Base-by-base conservation (phyloP, 2,329 filamentous ascomycete genomes). In the Tolypocladium guangdongense region DNA sequence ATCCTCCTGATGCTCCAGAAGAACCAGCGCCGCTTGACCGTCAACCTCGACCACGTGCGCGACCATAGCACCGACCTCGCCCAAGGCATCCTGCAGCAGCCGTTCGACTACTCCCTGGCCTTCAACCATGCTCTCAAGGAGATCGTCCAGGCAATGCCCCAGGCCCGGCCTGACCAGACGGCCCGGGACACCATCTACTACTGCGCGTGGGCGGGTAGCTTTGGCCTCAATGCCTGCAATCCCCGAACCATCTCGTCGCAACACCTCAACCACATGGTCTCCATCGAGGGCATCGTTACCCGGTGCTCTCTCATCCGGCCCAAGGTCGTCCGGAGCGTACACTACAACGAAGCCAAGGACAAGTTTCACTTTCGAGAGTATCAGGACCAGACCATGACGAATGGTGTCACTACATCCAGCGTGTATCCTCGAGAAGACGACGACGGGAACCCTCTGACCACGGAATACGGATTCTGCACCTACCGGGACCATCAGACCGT, bases 401-500 rank as follows among this genome's bases (percentile, higher is more conserved):
- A 87, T 65, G 90, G 89, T 22, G 85, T 88, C 35, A 90, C 89
- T 14, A 96, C 88, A 58, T 86, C 89, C 45, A 95, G 90, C 63
- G 90, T 96, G 11, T 97, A 97, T 66, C 92, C 92, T 6, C 90
- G 91, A 59, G 88, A 96, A 65, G 92, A 97, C 65, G 90, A 92
- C 43, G 84, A 96, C 11, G 90, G 91, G 57, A 96, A 97, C 65
- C 87, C 92, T 3, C 78, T 99, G 22, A 82, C 90, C 55, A 99
- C 93, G 4, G 93, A 99, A 67, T 99, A 97, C 68, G 93, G 93
- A 27, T 92, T 95, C 73, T 95, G 87, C 68, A 93, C 87, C 50
- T 99, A 96, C 72, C 82, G 92, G 65, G 93, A 99, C 68, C 93
- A 99, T 67, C 93, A 99, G 70, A 96, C 89, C 18, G 90, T 99